phyloP scores from a whole-genome alignment of 495 filamentous ascomycete genomes.

The Trichoderma virens region DNA sequence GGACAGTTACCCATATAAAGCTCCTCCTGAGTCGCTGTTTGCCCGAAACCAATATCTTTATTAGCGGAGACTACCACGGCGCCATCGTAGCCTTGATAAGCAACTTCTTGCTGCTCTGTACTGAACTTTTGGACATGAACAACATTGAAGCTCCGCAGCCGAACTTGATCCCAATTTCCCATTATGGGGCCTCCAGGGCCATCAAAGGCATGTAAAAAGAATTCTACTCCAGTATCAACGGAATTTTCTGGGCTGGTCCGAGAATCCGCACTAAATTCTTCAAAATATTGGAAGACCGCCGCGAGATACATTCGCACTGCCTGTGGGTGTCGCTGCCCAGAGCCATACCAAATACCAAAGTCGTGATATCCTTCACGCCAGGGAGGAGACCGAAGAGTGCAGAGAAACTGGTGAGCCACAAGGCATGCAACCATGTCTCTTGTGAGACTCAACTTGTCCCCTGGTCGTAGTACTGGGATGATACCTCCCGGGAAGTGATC shows the following conservation, averaged over 20 bases:
- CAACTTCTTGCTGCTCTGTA: not conserved
- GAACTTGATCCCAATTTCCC: not conserved
- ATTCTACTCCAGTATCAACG: not conserved
- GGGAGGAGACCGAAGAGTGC: constrained; percentile 11
- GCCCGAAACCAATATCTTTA: constrained; percentile 18
- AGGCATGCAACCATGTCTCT: constrained; percentile 13
- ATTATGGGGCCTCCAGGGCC: not conserved
- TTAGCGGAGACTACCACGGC: constrained; percentile 20
- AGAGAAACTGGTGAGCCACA: constrained; percentile 19
- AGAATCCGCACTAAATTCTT: not conserved
- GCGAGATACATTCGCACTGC: constrained; percentile 16
- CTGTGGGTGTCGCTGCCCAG: constrained; percentile 15
- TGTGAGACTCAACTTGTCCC: constrained; percentile 1
- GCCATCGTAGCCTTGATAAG: constrained; percentile 7
- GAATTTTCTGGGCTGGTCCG: not conserved
- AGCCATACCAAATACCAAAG: constrained; percentile 21
- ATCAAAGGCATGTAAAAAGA: not conserved
- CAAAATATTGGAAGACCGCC: constrained; percentile 16
- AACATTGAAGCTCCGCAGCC: constrained; percentile 11
- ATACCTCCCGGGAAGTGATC: constrained; percentile 11
- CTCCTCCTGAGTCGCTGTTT: constrained; percentile 25
- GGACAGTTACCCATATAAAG: constrained; percentile 19
- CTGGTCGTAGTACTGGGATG: constrained; percentile 7
- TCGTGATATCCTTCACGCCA: constrained; percentile 19
- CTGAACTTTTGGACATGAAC: constrained; percentile 9